Evolutionary conservation across 2,329 filamentous ascomycete species (phyloP).

Genomic region (Cordyceps fumosorosea): DNA sequence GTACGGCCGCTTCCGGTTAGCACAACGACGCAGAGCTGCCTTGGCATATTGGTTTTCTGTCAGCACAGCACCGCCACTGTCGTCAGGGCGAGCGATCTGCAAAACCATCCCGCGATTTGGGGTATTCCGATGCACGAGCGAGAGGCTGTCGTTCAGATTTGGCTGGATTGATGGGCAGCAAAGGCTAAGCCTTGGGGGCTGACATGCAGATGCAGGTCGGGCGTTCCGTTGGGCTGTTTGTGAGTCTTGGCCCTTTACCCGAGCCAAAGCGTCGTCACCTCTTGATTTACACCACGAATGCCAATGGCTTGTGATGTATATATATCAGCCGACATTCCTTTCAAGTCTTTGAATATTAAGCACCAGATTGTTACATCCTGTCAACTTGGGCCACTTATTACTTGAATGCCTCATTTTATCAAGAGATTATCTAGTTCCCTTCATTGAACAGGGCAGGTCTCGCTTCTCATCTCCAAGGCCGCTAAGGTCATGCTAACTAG

Average conservation of each 20-base stretch:
- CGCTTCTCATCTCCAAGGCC: no score
- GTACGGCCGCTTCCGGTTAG: no score
- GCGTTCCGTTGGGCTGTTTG: neutral
- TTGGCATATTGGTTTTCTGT: neutral
- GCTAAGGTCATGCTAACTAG: neutral
- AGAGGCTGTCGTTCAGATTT: neutral
- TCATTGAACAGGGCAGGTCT: no score
- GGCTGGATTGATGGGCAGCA: neutral
- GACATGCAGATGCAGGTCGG: neutral
- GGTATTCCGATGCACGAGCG: neutral
- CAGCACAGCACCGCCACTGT: conserved; percentile 3
- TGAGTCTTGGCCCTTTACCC: neutral
- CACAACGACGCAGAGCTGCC: neutral
- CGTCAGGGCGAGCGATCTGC: conserved; percentile 1
- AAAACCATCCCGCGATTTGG: neutral
- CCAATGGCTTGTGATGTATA: neutral
- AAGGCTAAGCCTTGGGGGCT: neutral
- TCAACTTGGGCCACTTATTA: no score
- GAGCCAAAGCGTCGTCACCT: neutral
- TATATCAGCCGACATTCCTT: neutral
- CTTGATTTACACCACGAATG: neutral
- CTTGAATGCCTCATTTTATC: no score
- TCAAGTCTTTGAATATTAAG: no score
- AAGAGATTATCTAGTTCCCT: no score
- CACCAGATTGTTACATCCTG: no score